Base-by-base conservation (phyloP, 2,329 filamentous ascomycete species). In the Colletotrichum aenigma region DNA sequence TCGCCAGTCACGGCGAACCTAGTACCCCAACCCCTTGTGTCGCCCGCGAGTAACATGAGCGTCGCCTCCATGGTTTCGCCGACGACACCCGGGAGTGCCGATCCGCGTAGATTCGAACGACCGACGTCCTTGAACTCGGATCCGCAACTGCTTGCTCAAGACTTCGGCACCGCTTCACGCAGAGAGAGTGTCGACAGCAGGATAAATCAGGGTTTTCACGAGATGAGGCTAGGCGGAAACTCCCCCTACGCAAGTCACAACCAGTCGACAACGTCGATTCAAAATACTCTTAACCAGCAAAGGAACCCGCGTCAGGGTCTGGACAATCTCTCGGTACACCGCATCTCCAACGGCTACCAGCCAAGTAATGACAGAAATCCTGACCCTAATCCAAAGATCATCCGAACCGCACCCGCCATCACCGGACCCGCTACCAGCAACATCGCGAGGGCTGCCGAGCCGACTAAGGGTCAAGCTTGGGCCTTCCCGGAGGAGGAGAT, bases 381-480 rank as follows among this genome's bases (percentile, higher is more conserved):
- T 2, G 89, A 92, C 28, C 82, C 85, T 13, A 84, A 85, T 70
- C 82, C 81, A 78, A 91, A 89, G 81, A 87, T 88, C 10, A 87
- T 90, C 68, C 90, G 93, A 78, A 93, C 92, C 3, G 94, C 94
- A 4, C 94, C 94, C 7, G 91, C 94, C 10, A 96, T 96, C 79
- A 95, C 93, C 30, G 94, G 94, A 78, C 94, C 87, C 77, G 93
- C 88, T 78, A 92, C 87, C 69, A 90, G 88, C 84, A 91, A 87
- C 81, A 94, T 89, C 86, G 93, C 91, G 81, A 93, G 87, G 79
- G 94, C 94, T 52, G 93, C 94, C 34, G 93, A 95, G 82, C 94
- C 94, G 7, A 96, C 94, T 13, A 95, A 95, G 83, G 94, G 94
- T 82, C 94, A 94, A 82, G 93, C 94, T 6, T 96, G 94, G 94